These are phyloP conservation scores for Acacia concinna DNA, from an alignment of 331 rosid species.

Conservation along the genomic window DNA sequence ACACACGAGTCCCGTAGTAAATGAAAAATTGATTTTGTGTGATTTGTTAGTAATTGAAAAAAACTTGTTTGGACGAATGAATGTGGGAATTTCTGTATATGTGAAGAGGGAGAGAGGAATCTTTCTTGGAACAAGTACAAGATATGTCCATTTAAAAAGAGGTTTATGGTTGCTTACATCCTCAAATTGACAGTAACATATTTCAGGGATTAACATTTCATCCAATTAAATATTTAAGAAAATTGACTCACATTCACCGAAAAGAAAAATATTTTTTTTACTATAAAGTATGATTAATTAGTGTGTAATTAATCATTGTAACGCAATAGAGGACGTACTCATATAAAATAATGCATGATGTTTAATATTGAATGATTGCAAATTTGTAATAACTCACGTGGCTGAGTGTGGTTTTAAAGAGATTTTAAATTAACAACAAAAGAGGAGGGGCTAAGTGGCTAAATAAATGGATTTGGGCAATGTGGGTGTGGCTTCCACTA, in stretches of 20 bases:
- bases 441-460: not conserved
- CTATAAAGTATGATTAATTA: too few species aligned
- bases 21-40: not conserved
- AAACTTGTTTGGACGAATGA: not conserved
- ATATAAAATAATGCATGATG: not conserved
- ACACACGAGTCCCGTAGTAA: not conserved
- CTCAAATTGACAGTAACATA: too few species aligned
- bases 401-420: not conserved
- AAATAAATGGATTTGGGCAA: conserved; percentile 4
- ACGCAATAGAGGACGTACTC: not conserved
- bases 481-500: conserved; percentile 41
- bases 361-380: not conserved
- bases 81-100: too few species aligned
- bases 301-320: too few species aligned
- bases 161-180: too few species aligned
- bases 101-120: not conserved
- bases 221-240: too few species aligned
- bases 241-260: too few species aligned
- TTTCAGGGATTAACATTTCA: too few species aligned
- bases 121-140: not conserved
- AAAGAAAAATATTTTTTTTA: too few species aligned
- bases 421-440: not conserved
- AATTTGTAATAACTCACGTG: too few species aligned
- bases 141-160: too few species aligned
- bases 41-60: not conserved